phyloP scores from a whole-genome alignment of 768 basidiomycete genomes.

The Lactifluus volemus region DNA sequence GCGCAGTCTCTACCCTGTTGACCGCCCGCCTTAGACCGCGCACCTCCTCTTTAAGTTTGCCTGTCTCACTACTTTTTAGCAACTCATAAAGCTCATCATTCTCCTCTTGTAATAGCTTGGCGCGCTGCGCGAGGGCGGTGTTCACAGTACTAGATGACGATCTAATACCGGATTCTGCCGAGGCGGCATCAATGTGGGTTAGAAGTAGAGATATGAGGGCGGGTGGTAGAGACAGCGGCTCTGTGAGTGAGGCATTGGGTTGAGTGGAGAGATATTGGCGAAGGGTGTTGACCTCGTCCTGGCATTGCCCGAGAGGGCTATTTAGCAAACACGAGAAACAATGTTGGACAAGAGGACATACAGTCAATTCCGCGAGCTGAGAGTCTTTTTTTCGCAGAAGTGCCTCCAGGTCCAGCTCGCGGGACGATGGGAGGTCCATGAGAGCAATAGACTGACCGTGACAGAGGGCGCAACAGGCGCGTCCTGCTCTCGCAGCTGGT shows the following conservation, averaged over 20 bases:
- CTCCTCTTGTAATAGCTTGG: constrained; percentile 69
- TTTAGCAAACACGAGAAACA: not conserved
- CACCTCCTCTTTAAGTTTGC: constrained; percentile 75
- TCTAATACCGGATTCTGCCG: constrained; percentile 24
- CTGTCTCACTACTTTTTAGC: constrained; percentile 65
- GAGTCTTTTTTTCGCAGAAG: constrained; percentile 67
- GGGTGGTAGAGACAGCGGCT: constrained; percentile 62
- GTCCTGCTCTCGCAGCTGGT: not conserved
- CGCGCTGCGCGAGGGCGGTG: constrained; percentile 68
- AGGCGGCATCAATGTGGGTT: constrained; percentile 50
- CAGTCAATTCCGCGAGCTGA: constrained; percentile 63
- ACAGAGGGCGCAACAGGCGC: constrained; percentile 15
- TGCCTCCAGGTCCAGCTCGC: constrained; percentile 77
- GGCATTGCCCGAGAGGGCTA: constrained; percentile 18
- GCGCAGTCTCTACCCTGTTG: constrained; percentile 59
- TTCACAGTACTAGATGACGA: constrained; percentile 45
- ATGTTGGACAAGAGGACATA: constrained; percentile 32
- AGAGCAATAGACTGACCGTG: constrained; percentile 8
- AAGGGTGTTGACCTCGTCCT: constrained; percentile 70
- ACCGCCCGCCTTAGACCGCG: constrained; percentile 59
- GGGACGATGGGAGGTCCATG: constrained; percentile 65
- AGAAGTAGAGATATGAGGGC: constrained; percentile 58
- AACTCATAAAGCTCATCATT: constrained; percentile 81
- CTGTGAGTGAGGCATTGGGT: constrained; percentile 48
- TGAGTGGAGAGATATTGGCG: constrained; percentile 57